A percentile compares a stretch with the other conserved stretches of the same genome.
phyloP scores from a whole-genome alignment of 352 stramenopile genomes.

The Globisporangium alternatum region DNA sequence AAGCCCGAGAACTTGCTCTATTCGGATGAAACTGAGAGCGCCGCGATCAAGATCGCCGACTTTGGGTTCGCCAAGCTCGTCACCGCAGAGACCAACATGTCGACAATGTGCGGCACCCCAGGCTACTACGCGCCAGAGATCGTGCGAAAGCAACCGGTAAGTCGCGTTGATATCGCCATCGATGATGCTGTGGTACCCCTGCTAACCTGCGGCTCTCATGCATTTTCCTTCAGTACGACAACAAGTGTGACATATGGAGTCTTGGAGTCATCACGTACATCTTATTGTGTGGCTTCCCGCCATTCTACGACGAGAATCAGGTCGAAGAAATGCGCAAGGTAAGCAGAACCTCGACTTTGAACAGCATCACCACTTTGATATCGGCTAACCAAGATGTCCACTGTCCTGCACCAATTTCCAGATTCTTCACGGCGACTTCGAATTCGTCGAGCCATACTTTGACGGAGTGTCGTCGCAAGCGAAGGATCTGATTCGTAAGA shows the following conservation, averaged over 20 bases:
- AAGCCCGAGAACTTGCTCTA: conserved; percentile 97
- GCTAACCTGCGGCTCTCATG: background rate
- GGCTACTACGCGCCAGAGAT: conserved; percentile 97
- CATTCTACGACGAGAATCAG: conserved; percentile 95
- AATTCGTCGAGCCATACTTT: conserved; percentile 93
- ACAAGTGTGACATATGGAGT: conserved; percentile 96
- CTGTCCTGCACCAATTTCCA: conserved; percentile 9
- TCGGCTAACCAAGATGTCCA: background rate
- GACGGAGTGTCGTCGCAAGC: conserved; percentile 85
- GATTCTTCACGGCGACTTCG: conserved; percentile 81
- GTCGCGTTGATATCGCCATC: background rate
- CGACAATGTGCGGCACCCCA: conserved; percentile 90
- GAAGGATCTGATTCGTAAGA: conserved; percentile 92
- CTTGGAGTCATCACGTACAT: conserved; percentile 92
- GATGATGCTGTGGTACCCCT: background rate
- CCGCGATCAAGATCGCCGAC: conserved; percentile 93
- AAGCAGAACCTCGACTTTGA: background rate
- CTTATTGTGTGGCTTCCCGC: conserved; percentile 94
- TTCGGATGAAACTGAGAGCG: conserved; percentile 69
- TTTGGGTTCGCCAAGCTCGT: conserved; percentile 88
- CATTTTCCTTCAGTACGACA: conserved; percentile 78
- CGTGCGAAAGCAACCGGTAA: conserved; percentile 87
- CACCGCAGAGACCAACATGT: conserved; percentile 80
- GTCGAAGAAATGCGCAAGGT: conserved; percentile 82
- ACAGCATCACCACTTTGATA: background rate